phyloP scores from a whole-genome alignment of 768 basidiomycete genomes.

The Mycena filopes region DNA sequence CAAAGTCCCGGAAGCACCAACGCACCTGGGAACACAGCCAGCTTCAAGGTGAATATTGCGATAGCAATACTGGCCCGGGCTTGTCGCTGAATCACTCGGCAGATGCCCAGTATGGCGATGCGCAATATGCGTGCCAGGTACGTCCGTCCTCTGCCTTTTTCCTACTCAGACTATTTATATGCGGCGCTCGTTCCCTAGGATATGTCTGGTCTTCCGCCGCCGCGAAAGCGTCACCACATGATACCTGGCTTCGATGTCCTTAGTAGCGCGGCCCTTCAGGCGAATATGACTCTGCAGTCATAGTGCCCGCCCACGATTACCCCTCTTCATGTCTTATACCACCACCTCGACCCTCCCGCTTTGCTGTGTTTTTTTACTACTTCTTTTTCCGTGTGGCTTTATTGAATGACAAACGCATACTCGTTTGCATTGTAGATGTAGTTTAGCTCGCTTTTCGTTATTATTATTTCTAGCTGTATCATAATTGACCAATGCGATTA shows the following conservation, averaged over 20 bases:
- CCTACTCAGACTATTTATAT: constrained; percentile 32
- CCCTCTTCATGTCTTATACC: constrained; percentile 29
- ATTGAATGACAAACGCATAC: neutral
- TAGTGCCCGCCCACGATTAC: constrained; percentile 38
- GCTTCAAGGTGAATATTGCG: constrained; percentile 50
- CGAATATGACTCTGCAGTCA: constrained; percentile 66
- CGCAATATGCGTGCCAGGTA: constrained; percentile 62
- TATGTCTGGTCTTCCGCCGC: constrained; percentile 59
- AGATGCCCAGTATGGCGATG: constrained; percentile 44
- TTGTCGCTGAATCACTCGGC: constrained; percentile 19
- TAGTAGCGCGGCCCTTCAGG: constrained; percentile 63
- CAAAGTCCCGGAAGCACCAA: constrained; percentile 65
- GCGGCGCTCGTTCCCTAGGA: constrained; percentile 51
- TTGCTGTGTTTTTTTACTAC: constrained; percentile 27
- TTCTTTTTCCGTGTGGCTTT: neutral
- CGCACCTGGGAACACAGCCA: constrained; percentile 69
- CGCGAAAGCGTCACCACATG: constrained; percentile 77
- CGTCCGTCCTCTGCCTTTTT: constrained; percentile 7
- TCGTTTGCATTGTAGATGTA: constrained; percentile 14
- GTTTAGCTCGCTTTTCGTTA: neutral
- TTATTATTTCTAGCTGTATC: constrained; percentile 21
- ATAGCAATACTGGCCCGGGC: neutral
- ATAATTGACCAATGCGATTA: constrained; percentile 7
- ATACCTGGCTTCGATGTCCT: constrained; percentile 67
- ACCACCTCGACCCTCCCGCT: too few relatives aligned